Base-by-base conservation (phyloP, 2,329 filamentous ascomycete genomes). In the Paraconiothyrium brasiliense region DNA sequence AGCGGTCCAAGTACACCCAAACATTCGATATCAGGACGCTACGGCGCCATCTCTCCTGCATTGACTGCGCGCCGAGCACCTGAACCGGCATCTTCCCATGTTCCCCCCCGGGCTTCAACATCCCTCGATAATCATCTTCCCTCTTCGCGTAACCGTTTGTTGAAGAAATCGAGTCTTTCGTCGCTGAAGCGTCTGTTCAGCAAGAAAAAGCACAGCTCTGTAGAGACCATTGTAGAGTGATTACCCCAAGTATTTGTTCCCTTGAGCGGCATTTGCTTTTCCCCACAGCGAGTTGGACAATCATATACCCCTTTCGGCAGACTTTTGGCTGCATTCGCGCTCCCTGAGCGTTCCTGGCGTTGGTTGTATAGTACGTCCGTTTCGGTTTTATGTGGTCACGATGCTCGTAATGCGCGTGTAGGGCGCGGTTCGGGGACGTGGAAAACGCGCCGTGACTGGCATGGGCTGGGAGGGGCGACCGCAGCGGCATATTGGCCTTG, bases 101-200 rank as follows among this genome's bases (percentile, higher is more conserved):
- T 67, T 11, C 63, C 66, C 8, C 68, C 61, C 55, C 75, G 75
- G 6, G 68, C 76, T 44, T 68, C 70, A 27, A 74, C 75, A 1
- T 71, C 74, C 52, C 59, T 71, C n/a, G 75, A 73, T 54, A 70
- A 58, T 50, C 68, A 73, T 67, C 46, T 46, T 54, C 44, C 61
- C 9, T 43, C 66, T 22, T 55, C 68, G 14, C 63, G 70, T 44
- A 56, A 56, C 48, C 70, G 74, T 44, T 61, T 77, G 39, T 64
- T 72, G 48, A 77, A 74, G 57, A 72, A 74, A 46, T 66, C 72
- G 50, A 77, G 75, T 64, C 74, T 78, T 44, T 72, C 75, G 14
- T 77, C 74, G 27, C 62, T 78, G 51, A 75, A 73, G 62, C 70
- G 72, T 39, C 62, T 78, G n/a, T 78, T 78, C 61, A 73, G 69